Evolutionary conservation across 2,329 filamentous ascomycete genomes (phyloP).

Genomic region (Cercospora berteroae): DNA sequence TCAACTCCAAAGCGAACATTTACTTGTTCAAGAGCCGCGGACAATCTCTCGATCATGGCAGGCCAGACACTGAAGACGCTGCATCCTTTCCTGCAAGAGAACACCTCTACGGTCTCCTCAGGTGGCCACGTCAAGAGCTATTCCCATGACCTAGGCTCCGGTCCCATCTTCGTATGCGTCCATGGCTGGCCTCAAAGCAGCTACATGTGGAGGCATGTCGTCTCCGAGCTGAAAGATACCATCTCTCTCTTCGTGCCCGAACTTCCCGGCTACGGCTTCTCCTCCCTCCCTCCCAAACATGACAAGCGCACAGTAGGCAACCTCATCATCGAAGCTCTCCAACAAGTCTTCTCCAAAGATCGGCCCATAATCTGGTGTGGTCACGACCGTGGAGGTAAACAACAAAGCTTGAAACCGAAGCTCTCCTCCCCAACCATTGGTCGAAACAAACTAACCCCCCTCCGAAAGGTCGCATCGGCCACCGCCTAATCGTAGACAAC

Average conservation of each 20-base stretch:
- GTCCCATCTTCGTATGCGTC: constrained; percentile 43
- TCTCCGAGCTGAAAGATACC: constrained; percentile 40
- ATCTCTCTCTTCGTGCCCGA: constrained; percentile 50
- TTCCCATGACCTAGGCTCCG: constrained; percentile 35
- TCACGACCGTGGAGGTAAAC: constrained; percentile 50
- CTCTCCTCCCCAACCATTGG: not conserved
- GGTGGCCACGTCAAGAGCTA: constrained; percentile 37
- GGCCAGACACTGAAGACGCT: constrained; percentile 31
- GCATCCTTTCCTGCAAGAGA: constrained; percentile 33
- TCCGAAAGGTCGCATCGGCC: constrained; percentile 41
- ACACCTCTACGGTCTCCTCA: constrained; percentile 30
- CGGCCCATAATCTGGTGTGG: constrained; percentile 47
- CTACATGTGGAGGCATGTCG: constrained; percentile 39
- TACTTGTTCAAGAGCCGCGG: not conserved
- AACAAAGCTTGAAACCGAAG: not conserved
- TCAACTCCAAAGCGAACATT: not conserved
- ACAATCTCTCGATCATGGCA: constrained; percentile 22
- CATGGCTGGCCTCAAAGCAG: constrained; percentile 50
- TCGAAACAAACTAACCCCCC: not conserved
- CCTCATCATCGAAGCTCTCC: constrained; percentile 45
- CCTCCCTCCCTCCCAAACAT: constrained; percentile 36
- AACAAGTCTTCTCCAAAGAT: constrained; percentile 34
- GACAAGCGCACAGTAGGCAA: constrained; percentile 45
- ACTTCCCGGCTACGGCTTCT: constrained; percentile 50
- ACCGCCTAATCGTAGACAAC: constrained; percentile 49